phyloP scores from a whole-genome alignment of 78 protist genomes.

The Planoprotostelium fungivorum region DNA sequence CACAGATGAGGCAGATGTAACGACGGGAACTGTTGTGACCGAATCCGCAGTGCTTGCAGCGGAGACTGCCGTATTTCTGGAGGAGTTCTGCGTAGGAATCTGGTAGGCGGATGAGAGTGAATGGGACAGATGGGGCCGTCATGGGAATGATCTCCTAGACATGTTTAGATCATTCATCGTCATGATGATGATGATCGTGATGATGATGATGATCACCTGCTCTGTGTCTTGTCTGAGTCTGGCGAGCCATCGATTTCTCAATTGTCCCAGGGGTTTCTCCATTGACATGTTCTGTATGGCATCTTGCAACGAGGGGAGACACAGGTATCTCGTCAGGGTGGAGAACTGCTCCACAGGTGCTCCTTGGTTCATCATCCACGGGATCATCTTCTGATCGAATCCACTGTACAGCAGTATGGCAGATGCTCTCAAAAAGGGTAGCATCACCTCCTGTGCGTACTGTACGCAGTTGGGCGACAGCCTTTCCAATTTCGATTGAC shows the following conservation, averaged over 20 bases:
- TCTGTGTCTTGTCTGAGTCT: background rate
- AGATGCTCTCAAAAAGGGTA: background rate
- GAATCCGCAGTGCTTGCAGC: background rate
- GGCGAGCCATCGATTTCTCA: background rate
- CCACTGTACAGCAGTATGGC: background rate
- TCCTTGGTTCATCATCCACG: background rate
- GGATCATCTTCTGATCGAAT: background rate
- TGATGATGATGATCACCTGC: background rate
- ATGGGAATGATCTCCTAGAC: background rate
- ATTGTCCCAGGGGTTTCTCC: too few species aligned
- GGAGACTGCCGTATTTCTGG: background rate
- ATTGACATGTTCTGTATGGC: background rate
- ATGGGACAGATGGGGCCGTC: background rate
- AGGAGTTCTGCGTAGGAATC: background rate
- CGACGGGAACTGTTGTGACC: background rate
- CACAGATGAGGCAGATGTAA: background rate
- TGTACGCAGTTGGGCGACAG: too few species aligned
- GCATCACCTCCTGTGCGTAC: background rate
- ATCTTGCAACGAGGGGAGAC: background rate
- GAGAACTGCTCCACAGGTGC: background rate
- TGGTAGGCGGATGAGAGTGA: background rate
- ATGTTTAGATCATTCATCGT: background rate
- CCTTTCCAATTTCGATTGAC: too few species aligned
- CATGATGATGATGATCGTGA: background rate
- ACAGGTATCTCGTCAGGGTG: background rate